Base-by-base conservation (phyloP, 805 yeast species). In the Wickerhamiella siamensis region DNA sequence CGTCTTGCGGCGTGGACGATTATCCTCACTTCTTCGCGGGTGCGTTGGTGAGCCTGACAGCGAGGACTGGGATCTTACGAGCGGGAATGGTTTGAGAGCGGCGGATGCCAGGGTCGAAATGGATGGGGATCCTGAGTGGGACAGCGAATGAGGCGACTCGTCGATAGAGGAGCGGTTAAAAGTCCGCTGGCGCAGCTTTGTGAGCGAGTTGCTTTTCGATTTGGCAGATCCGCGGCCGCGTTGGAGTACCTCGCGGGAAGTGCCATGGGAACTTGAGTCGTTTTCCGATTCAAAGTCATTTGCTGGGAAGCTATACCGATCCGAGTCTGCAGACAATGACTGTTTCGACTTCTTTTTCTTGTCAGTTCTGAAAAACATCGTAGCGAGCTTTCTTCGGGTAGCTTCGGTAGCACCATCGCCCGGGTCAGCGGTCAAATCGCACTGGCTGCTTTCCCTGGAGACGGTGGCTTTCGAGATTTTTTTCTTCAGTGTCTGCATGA, bases 71-170 rank as follows among this genome's bases (percentile, higher is more conserved):
- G 38, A 36, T 9, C 38, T 9, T 12, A 36, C 15, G 8, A 36
- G 31, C n/a, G 38, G 38, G 20, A 36, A 36, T 12, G 38, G 38
- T 31, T 31, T 18, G 20, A 36, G 31, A 6, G 38, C 38, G 14
- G 20, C 38, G 5, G 29, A 20, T 29, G 38, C 38, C 31, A 36
- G 31, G 4, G 38, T 36, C 5, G 21, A n/a, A 14, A 36, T 36
- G 31, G 29, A 20, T 18, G 38, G 31, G 31, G 38, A 16, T 4
- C 15, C 21, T 3, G 38, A 22, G 31, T 36, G 38, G 10, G 38
- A 22, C 16, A 31, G n/a, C 6, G 15, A 5, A 16, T 6, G 6
- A 12, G 6, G 29, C 10, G 6, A 8, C 12, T 24, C 29, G 12
- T 24, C 29, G 12, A 24, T 12, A 8, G 29, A 24, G 29, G 29